Evolutionary conservation across 2,329 filamentous ascomycete species (phyloP), one percentile per base, ranked within the genome.

Genomic region (Cercospora brassicicola): DNA sequence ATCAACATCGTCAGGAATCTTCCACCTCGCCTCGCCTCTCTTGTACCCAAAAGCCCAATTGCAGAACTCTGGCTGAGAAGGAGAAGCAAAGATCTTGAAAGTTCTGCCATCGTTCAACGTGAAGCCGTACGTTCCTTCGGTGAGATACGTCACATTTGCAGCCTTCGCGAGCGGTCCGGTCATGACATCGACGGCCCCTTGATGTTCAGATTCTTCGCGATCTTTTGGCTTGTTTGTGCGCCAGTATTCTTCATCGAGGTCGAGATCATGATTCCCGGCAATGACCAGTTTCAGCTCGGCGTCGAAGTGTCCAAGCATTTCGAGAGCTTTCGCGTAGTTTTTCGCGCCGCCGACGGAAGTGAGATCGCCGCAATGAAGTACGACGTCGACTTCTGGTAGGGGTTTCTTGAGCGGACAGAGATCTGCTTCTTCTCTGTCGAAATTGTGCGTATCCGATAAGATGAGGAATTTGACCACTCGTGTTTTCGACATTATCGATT

Each of bases 41-140:
- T 79, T 78, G 72, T 87, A 88, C 3, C 81, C 80, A 72, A 88
- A 88, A 2, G 84, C 86, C 83, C 83, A 87, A 65, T 81, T 71
- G 68, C 79, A 83, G 71, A 85, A 86, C 6, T 79, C 81, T 0
- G 86, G 85, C 68, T 83, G 81, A 69, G 83, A 87, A 0, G 82
- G 82, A 1, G 80, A 82, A 9, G 84, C 82, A 69, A 86, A 88
- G 23, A 87, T 72, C 1, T 79, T 83, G 62, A 88, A 78, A 30
- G 70, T 76, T 0, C 82, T 82, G 0, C 85, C 84, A 65, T 81
- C 83, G 8, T 71, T 78, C 11, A 15, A 87, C 72, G 65, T 76
- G 71, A 87, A 86, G 0, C 71, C 74, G 67, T 81, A 75, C 1
- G 77, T 75, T 4, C 85, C 85, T 74, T 88, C 85, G 8, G 84